Percentiles rank a stretch among this genome's conserved stretches.
phyloP scores from a whole-genome alignment of 2,329 filamentous ascomycete genomes.

The Cercospora sp. region DNA sequence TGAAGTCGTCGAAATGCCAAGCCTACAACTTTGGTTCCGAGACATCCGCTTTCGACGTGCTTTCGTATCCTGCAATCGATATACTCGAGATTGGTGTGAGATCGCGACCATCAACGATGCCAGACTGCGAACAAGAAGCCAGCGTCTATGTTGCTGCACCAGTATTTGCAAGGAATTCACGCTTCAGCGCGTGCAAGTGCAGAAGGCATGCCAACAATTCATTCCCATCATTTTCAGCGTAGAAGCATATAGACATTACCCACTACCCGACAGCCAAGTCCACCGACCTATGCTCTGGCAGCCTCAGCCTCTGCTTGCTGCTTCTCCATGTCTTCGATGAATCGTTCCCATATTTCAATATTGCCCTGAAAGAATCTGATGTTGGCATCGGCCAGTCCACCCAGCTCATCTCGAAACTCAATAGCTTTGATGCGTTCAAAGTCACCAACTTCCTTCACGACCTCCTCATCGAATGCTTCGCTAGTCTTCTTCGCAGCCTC shows the following conservation, averaged over 20 bases:
- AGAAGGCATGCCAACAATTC: neutral
- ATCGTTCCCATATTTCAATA: conserved; percentile 82
- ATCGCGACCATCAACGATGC: too few relatives aligned
- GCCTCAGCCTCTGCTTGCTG: conserved; percentile 26
- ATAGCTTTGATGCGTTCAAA: conserved; percentile 96
- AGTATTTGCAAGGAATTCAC: neutral
- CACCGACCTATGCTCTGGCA: conserved; percentile 10
- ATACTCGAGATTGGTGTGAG: neutral
- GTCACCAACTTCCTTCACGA: conserved; percentile 86
- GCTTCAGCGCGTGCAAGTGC: neutral
- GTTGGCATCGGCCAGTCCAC: conserved; percentile 79
- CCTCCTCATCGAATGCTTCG: conserved; percentile 94
- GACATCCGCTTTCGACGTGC: neutral
- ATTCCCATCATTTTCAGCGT: conserved; percentile 4
- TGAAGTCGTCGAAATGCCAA: neutral
- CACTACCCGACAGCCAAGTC: neutral
- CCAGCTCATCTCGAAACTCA: conserved; percentile 83
- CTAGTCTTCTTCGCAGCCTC: conserved; percentile 82
- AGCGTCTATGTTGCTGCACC: neutral
- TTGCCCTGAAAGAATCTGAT: conserved; percentile 81
- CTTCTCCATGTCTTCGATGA: conserved; percentile 72
- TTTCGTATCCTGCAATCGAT: neutral
- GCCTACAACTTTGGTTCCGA: neutral
- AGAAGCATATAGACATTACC: conserved; percentile 12
- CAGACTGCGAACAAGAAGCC: too few relatives aligned